These are phyloP conservation scores for Cryptococcus sp. DNA, from an alignment of 1,284 basidiomycete genomes.

Conservation along the genomic window DNA sequence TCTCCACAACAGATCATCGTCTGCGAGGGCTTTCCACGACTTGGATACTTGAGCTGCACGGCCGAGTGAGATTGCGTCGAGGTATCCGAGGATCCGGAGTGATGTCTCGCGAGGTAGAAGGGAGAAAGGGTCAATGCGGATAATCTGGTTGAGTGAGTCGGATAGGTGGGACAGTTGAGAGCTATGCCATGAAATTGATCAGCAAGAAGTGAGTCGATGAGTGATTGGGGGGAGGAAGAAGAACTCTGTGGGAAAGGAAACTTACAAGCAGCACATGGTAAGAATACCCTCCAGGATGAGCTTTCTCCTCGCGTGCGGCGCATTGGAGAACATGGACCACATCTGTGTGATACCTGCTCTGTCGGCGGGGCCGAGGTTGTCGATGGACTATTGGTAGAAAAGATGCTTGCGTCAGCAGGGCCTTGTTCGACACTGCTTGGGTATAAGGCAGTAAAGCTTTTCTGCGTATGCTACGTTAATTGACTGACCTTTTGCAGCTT, in stretches of 20 bases:
- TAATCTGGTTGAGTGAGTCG: slow-evolving; percentile 85
- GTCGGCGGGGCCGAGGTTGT: slow-evolving; percentile 84
- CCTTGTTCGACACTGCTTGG: too few relatives aligned
- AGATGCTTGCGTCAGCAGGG: not conserved
- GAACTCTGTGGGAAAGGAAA: slow-evolving; percentile 1
- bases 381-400: slow-evolving; percentile 71
- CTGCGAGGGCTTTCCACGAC: slow-evolving; percentile 84
- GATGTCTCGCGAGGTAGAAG: slow-evolving; percentile 88
- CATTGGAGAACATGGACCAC: slow-evolving; percentile 96
- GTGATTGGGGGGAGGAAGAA: not conserved
- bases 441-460: too few relatives aligned
- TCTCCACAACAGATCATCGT: slow-evolving; percentile 95
- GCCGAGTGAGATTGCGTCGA: slow-evolving; percentile 94
- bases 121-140: slow-evolving; percentile 91
- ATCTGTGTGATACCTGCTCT: slow-evolving; percentile 86
- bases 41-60: slow-evolving; percentile 91
- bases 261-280: slow-evolving; percentile 96
- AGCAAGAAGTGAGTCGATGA: not conserved
- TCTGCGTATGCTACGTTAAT: not conserved
- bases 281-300: slow-evolving; percentile 95
- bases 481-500: slow-evolving; percentile 83
- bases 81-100: slow-evolving; percentile 84
- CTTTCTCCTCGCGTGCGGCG: slow-evolving; percentile 83
- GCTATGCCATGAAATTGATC: slow-evolving; percentile 24
- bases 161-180: slow-evolving; percentile 94